Evolutionary conservation across 371 early-diverging fungal species (phyloP).

Genomic region (Mortierella sp.): DNA sequence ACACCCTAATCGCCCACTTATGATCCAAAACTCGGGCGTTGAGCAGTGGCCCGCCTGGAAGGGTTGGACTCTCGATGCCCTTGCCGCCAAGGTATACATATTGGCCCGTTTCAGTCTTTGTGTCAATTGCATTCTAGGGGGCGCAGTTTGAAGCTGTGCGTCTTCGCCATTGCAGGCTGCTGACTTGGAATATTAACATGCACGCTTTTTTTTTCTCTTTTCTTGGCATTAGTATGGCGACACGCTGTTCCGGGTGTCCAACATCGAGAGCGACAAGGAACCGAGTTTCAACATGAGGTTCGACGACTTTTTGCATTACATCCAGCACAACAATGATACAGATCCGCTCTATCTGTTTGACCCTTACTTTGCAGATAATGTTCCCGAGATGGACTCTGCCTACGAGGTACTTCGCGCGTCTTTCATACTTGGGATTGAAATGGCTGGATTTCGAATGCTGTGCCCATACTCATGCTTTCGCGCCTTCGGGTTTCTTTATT

Average conservation of each 20-base stretch:
- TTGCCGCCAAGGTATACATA: slow-evolving; percentile 29
- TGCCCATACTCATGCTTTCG: too few species aligned
- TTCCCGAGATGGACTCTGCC: slow-evolving; percentile 43
- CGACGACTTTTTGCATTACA: slow-evolving; percentile 49
- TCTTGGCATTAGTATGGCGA: slow-evolving; percentile 39
- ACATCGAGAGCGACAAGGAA: slow-evolving; percentile 39
- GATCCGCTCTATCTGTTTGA: slow-evolving; percentile 59
- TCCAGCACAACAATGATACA: slow-evolving; percentile 44
- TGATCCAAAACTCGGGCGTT: slow-evolving; percentile 55
- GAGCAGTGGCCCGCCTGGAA: slow-evolving; percentile 58
- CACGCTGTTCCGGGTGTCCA: slow-evolving; percentile 46
- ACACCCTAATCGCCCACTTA: slow-evolving; percentile 50
- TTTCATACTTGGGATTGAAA: neutral
- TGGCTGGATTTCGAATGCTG: neutral
- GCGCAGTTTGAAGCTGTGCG: neutral
- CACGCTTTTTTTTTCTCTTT: neutral
- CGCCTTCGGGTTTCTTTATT: neutral
- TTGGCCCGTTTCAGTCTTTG: neutral
- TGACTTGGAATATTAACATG: neutral
- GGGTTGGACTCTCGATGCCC: slow-evolving; percentile 47
- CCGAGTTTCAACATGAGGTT: slow-evolving; percentile 35
- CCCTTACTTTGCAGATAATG: slow-evolving; percentile 41
- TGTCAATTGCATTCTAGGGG: neutral
- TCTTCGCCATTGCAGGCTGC: neutral
- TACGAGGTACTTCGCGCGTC: slow-evolving; percentile 31